Percentiles rank a stretch among this genome's conserved stretches.
Conservation (phyloP, 2,329 filamentous ascomycete species). For the Rutstroemia sp. region DNA sequence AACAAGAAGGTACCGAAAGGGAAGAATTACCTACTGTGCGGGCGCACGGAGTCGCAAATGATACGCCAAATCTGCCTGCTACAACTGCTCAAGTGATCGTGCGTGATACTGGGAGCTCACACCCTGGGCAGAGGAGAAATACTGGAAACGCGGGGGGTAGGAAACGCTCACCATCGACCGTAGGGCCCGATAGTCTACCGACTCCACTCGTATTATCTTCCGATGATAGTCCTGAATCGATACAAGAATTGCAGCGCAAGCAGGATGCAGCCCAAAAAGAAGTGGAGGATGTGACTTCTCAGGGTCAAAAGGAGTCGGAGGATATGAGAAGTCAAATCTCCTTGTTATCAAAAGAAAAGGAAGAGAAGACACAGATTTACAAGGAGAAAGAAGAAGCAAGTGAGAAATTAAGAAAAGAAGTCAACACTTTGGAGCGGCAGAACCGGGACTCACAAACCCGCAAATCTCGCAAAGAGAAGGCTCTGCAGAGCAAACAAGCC, state of each 20-base stretch:
- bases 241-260: slow-evolving; percentile 73
- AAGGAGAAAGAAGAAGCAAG: slow-evolving; percentile 91
- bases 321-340: slow-evolving; percentile 60
- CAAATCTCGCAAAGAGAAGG: slow-evolving; percentile 68
- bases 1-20: slow-evolving; percentile 36
- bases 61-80: slow-evolving; percentile 55
- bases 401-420: slow-evolving; percentile 72
- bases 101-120: slow-evolving; percentile 56
- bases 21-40: slow-evolving; percentile 36
- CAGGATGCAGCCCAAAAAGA: slow-evolving; percentile 77
- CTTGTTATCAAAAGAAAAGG: slow-evolving; percentile 68
- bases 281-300: slow-evolving; percentile 67
- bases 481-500: slow-evolving; percentile 58
- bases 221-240: slow-evolving; percentile 55
- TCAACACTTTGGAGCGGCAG: slow-evolving; percentile 70
- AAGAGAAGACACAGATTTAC: slow-evolving; percentile 66
- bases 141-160: slow-evolving; percentile 68
- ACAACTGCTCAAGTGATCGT: slow-evolving; percentile 47
- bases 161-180: slow-evolving; percentile 66
- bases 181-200: slow-evolving; percentile 23
- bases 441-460: slow-evolving; percentile 77
- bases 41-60: slow-evolving; percentile 47
- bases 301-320: slow-evolving; percentile 64
- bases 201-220: slow-evolving; percentile 33
- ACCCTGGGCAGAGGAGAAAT: slow-evolving; percentile 49